Conservation (phyloP, 2,329 filamentous ascomycete genomes). For the Dothideomycetidae sp. region DNA sequence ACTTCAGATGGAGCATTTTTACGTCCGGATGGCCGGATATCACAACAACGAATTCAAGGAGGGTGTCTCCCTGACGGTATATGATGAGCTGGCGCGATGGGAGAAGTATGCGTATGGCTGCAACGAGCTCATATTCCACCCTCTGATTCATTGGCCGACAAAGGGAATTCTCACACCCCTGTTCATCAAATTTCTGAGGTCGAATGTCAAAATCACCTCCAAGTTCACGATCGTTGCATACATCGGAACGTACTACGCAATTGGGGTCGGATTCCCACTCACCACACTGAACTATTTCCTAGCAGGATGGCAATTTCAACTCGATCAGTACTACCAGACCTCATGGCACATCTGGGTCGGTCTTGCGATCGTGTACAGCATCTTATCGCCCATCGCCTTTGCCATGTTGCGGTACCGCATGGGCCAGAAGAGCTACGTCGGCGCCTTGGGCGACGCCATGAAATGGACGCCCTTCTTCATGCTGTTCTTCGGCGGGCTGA, state of each 20-base stretch:
- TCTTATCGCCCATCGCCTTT: slow-evolving; percentile 9
- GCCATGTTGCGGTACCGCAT: slow-evolving; percentile 10
- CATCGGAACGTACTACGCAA: slow-evolving; percentile 68
- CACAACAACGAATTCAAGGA: slow-evolving; percentile 67
- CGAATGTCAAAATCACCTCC: slow-evolving; percentile 58
- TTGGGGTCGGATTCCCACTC: slow-evolving; percentile 60
- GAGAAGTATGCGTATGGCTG: slow-evolving; percentile 79
- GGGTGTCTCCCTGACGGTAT: slow-evolving; percentile 69
- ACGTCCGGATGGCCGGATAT: slow-evolving; percentile 58
- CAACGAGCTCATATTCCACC: slow-evolving; percentile 68
- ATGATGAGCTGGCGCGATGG: slow-evolving; percentile 72
- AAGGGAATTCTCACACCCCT: slow-evolving; percentile 70
- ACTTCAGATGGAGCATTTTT: slow-evolving; percentile 56
- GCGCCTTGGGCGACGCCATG: slow-evolving; percentile 2
- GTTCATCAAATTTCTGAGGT: slow-evolving; percentile 59
- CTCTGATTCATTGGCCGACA: slow-evolving; percentile 56
- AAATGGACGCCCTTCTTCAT: slow-evolving; percentile 9
- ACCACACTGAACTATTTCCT: slow-evolving; percentile 61
- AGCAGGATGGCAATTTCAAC: slow-evolving; percentile 43
- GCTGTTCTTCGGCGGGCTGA: slow-evolving; percentile 7
- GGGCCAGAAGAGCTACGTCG: slow-evolving; percentile 8
- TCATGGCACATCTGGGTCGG: slow-evolving; percentile 30
- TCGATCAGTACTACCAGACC: slow-evolving; percentile 69
- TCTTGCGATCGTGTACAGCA: slow-evolving; percentile 3
- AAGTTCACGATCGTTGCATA: slow-evolving; percentile 65